Evolutionary conservation across 2,329 filamentous ascomycete genomes (phyloP), one percentile per base, ranked within the genome.

Genomic region (Fusarium phyllophilum): DNA sequence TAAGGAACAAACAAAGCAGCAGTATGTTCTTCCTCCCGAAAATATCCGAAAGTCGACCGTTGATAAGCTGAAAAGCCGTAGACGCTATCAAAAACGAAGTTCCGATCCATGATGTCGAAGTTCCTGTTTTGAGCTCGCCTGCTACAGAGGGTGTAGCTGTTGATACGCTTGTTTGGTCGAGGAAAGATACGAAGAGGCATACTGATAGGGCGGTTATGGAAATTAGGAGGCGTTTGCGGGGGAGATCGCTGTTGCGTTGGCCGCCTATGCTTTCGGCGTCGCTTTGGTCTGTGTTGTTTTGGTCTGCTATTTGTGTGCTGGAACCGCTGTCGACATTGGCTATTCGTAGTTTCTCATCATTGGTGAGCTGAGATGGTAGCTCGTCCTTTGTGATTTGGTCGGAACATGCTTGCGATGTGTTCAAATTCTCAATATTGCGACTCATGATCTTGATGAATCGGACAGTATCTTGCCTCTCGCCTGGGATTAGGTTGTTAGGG

Each of bases 181-280:
- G 51, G 33, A 54, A 54, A 0, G 51, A 54, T 18, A 54, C 51
- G 51, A 54, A 54, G 3, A 54, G 34, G 2, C 51, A 54, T n/a
- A 54, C 34, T 39, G 51, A 54, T n/a, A 20, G 82, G 18, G 55
- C 55, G 12, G 39, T 57, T 17, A 57, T 57, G n/a, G 55, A 57
- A 10, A 57, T 77, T 12, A 83, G 78, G 39, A 82, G 78, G 31
- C 77, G 78, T 42, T 78, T 80, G 4, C 68, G 79, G 48, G 72
- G 83, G 79, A 79, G 82, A 75, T 51, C 59, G 31, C 46, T 83
- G 69, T 69, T 83, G 65, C 63, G 83, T 79, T 74, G 83, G 12
- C 75, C 77, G 33, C 78, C 78, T 20, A 79, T 68, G 46, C 78
- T 78, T 49, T 77, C 71, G 4, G 59, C 68, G 22, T 57, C 55